Evolutionary conservation across 2,329 filamentous ascomycete species (phyloP), one percentile per base, ranked within the genome.

Genomic region (Didymella sp.): DNA sequence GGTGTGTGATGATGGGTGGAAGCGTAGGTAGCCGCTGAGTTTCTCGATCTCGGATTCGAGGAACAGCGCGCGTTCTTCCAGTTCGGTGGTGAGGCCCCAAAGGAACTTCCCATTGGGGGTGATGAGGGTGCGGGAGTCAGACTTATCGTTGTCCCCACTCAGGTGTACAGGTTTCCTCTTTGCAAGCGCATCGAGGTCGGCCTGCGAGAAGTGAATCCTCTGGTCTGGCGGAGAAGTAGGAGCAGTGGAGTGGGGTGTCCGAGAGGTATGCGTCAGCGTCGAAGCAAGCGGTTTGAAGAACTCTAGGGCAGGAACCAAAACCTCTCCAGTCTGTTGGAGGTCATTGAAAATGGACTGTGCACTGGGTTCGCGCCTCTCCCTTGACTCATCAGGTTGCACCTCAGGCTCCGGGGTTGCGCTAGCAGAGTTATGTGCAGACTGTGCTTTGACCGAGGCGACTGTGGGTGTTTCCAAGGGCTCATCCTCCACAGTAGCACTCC

Each of bases 81-180:
- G 87, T 38, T 88, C 85, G 4, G 82, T 77, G 1, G 82, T 87
- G 51, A 95, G 77, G 56, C 89, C 88, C 62, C 88, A 87, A n/a
- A 94, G 81, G 70, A 89, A 90, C 60, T 91, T 87, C 11, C 90
- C 90, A 59, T 89, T 87, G 0, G 90, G 89, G 0, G 90, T 92
- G 49, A 93, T 85, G 63, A 93, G 82, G 61, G 90, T 86, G 24
- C 88, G 83, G 1, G 78, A 77, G 57, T 79, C 80, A 25, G 75
- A 63, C n/a, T 73, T 77, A 28, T 73, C 75, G 22, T 79, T 75
- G n/a, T 77, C 70, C n/a, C 76, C 75, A 27, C 73, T 75, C 19
- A 80, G 75, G 24, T 75, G 75, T 12, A 81, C 68, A 3, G 72
- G 84, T 59, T 73, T 82, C 52, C 86, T 87, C 59, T 89, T 87